These are phyloP conservation scores for Aspergillus cristatus DNA, from an alignment of 495 filamentous ascomycete species.

Conservation along the genomic window DNA sequence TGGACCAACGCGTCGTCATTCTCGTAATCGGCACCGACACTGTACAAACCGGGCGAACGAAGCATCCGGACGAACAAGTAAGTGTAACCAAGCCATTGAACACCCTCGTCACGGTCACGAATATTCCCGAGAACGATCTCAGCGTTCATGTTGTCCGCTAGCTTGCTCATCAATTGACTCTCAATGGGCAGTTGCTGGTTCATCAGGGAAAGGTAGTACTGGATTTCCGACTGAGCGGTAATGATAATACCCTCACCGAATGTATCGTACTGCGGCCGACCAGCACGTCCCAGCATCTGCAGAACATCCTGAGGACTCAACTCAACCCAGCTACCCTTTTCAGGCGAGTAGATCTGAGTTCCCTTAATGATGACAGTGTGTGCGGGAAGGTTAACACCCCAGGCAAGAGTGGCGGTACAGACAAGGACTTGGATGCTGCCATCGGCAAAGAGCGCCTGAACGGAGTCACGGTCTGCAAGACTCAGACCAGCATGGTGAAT, in stretches of 20 bases:
- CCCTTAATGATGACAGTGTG: constrained; percentile 97
- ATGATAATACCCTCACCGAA: constrained; percentile 99
- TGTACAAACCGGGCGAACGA: constrained; percentile 89
- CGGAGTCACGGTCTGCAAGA: constrained; percentile 82
- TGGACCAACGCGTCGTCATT: constrained; percentile 87
- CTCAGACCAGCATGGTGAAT: constrained; percentile 98
- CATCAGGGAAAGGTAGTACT: constrained; percentile 91
- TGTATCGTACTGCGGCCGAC: constrained; percentile 92
- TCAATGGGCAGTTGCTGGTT: constrained; percentile 98
- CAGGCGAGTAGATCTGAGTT: constrained; percentile 94
- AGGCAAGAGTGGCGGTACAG: constrained; percentile 91
- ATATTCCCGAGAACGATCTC: constrained; percentile 94
- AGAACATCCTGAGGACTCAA: constrained; percentile 94
- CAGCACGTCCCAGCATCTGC: constrained; percentile 97
- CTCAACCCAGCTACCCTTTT: constrained; percentile 98
- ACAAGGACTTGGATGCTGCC: constrained; percentile 91
- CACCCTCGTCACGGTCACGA: constrained; percentile 85
- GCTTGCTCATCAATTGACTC: constrained; percentile 84
- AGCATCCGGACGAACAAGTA: constrained; percentile 98
- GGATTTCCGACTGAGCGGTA: constrained; percentile 86
- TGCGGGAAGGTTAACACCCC: constrained; percentile 91
- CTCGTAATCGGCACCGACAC: constrained; percentile 91
- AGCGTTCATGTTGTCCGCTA: constrained; percentile 95
- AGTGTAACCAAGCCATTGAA: constrained; percentile 97
- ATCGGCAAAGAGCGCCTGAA: constrained; percentile 88